Conservation (phyloP, 2,329 filamentous ascomycete genomes). For the Akanthomyces dipterigenus region DNA sequence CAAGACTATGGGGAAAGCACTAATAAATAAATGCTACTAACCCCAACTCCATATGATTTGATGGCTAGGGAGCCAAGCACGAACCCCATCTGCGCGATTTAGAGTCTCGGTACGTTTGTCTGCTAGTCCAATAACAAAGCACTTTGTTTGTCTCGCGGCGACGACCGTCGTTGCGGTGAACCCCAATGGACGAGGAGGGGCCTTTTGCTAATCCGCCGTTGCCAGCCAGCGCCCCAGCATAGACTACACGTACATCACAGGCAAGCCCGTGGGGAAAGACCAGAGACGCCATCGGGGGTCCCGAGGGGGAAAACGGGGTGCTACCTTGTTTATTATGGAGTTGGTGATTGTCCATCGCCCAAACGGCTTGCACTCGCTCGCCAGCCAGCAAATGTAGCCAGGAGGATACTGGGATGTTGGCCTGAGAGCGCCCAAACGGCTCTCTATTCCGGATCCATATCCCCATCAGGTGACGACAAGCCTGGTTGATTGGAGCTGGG, state of each 20-base stretch:
- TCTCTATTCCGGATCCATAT: slow-evolving; percentile 4
- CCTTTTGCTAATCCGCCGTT: neutral
- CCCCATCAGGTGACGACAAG: slow-evolving; percentile 5
- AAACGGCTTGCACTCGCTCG: neutral
- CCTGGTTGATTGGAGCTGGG: neutral
- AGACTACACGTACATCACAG: neutral
- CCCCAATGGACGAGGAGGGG: neutral
- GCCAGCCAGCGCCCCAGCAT: neutral
- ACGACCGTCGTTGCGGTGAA: neutral
- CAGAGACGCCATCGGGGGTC: slow-evolving; percentile 1
- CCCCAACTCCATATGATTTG: neutral
- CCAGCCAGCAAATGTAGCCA: neutral
- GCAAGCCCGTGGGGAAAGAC: neutral
- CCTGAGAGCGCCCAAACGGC: neutral
- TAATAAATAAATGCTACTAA: neutral
- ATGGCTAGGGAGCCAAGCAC: neutral
- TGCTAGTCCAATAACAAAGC: neutral
- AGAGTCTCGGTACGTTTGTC: neutral
- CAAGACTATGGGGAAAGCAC: neutral
- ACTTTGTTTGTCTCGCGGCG: neutral
- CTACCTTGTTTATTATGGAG: neutral
- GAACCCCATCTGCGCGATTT: neutral
- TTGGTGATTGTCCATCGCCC: neutral
- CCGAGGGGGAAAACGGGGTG: neutral
- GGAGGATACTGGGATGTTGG: neutral